These are phyloP conservation scores for Sugiyamaella japonica DNA, from an alignment of 1,139 yeast genomes.

Conservation along the genomic window DNA sequence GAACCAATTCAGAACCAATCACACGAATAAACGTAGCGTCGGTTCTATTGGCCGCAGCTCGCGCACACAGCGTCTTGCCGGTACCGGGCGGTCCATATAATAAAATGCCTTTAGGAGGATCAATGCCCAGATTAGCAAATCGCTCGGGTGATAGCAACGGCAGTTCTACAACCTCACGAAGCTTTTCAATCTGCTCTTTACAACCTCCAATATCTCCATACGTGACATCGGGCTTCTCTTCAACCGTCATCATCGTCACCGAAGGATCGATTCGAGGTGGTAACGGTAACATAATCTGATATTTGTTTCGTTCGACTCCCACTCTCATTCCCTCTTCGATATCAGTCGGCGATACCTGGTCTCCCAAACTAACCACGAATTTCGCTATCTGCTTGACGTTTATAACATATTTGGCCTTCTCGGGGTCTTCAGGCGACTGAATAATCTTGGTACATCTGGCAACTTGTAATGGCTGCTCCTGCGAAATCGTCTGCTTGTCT, in stretches of 20 bases:
- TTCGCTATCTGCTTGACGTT: constrained; percentile 97
- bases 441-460: constrained; percentile 98
- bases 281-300: constrained; percentile 92
- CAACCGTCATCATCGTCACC: constrained; percentile 99
- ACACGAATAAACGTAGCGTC: constrained; percentile 98
- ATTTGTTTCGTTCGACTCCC: constrained; percentile 96
- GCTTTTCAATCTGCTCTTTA: constrained; percentile 94
- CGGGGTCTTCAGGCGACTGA: constrained; percentile 65
- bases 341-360: constrained; percentile 96
- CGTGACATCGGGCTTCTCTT: constrained; percentile 90
- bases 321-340: constrained; percentile 99
- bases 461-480: constrained; percentile 95
- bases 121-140: constrained; percentile 93
- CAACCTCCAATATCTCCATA: constrained; percentile 95
- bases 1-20: constrained; percentile 96
- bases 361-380: constrained; percentile 95
- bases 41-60: constrained; percentile 98
- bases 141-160: constrained; percentile 94
- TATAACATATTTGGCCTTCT: constrained; percentile 87
- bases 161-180: constrained; percentile 94
- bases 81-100: constrained; percentile 99
- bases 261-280: constrained; percentile 98
- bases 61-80: constrained; percentile 95
- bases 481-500: constrained; percentile 88
- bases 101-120: constrained; percentile 96